Percentiles rank a stretch among this genome's conserved stretches.
These are phyloP conservation scores for Pseudogymnoascus sp. DNA, from an alignment of 2,329 filamentous ascomycete genomes.

Conservation along the genomic window DNA sequence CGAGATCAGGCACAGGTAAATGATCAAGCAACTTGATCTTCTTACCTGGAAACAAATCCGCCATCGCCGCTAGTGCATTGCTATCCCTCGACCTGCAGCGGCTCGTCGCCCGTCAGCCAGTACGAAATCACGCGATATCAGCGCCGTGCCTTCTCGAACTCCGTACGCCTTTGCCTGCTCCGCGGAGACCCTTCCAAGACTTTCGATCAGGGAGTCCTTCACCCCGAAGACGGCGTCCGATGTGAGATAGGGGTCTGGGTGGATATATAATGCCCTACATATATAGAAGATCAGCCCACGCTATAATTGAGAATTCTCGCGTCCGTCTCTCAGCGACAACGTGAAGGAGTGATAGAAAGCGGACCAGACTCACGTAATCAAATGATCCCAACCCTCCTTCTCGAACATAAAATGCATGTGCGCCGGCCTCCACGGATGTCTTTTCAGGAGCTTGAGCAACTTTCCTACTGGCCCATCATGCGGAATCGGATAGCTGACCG, in stretches of 20 bases:
- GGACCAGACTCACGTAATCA: conserved; percentile 64
- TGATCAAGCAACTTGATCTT: conserved; percentile 70
- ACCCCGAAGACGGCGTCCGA: conserved; percentile 84
- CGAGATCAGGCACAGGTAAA: conserved; percentile 64
- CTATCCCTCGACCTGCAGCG: conserved; percentile 56
- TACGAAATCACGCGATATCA: conserved; percentile 71
- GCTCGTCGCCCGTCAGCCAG: conserved; percentile 66
- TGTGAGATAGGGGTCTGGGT: conserved; percentile 73
- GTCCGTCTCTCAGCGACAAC: background rate
- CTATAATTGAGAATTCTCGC: background rate
- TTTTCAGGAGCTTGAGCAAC: conserved; percentile 55
- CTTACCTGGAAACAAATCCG: conserved; percentile 11
- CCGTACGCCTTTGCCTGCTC: conserved; percentile 54
- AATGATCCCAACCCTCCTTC: conserved; percentile 68
- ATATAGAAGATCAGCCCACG: background rate
- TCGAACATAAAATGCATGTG: conserved; percentile 90
- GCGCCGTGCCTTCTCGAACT: conserved; percentile 55
- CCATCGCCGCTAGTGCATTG: conserved; percentile 29
- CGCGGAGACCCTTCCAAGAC: conserved; percentile 46
- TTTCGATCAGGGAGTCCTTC: conserved; percentile 71
- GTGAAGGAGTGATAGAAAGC: background rate
- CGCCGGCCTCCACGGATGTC: conserved; percentile 71
- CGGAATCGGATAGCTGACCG: conserved; percentile 80
- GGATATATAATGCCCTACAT: conserved; percentile 59
- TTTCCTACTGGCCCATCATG: conserved; percentile 77